Base-by-base conservation (phyloP, 2,329 filamentous ascomycete genomes). In the Trichoderma sp. region DNA sequence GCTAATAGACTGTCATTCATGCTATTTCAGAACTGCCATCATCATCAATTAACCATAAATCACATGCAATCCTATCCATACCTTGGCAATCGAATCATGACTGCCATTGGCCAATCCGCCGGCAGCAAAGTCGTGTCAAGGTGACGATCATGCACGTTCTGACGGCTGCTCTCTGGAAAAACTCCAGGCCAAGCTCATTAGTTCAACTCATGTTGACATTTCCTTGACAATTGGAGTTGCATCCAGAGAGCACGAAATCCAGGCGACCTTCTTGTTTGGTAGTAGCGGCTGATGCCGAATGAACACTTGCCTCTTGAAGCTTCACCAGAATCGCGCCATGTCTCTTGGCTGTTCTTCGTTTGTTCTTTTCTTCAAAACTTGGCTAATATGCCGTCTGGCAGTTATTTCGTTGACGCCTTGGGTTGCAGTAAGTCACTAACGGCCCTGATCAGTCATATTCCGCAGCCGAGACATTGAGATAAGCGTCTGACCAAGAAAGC, bases 251-350 rank as follows among this genome's bases (percentile, higher is more conserved):
- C 13, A 16, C 24, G 21, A 7, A 26, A 26, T 24, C 13, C 21
- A 56, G 52, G 32, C 24, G 34, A 66, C 51, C 61, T 66, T 66
- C 61, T 58, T n/a, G 4, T 66, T 66, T 21, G 18, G 61, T 58
- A 18, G 18, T 66, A 52, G 51, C 30, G 49, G n/a, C 26, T 13
- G 14, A 16, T 30, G 43, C 14, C 26, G 34, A 39, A 10, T 24
- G 21, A 56, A 58, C 51, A 56, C 61, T 58, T 58, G 26, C 51
- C 61, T 46, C 21, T 49, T 55, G 34, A 39, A 51, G 51, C 28
- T 43, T 55, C 60, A 37, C 61, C 52, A 46, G 51, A 43, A 43
- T 65, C 51, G 51, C 51, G 26, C 28, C 61, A 58, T 26, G 21
- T 6, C 55, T 14, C 37, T 16, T 24, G 18, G 39, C 39, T n/a